Conservation (phyloP, 2,329 filamentous ascomycete species). For the Aspergillus quadricinctus region DNA sequence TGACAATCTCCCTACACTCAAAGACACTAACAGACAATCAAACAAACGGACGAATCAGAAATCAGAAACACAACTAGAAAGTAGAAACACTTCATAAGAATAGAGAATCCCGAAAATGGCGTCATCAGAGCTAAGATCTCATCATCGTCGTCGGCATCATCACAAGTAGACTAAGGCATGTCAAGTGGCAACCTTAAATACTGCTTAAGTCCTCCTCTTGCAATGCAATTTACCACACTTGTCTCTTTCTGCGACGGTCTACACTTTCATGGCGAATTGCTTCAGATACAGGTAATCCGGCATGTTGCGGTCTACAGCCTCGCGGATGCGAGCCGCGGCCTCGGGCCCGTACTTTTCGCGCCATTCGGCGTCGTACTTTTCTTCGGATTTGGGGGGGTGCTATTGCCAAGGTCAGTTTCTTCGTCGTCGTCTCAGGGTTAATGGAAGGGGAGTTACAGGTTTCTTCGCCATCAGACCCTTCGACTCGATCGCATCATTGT, state of each 20-base stretch:
- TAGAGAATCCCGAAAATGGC: conserved; percentile 16
- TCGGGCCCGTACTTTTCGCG: conserved; percentile 57
- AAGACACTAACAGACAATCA: not conserved
- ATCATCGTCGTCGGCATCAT: conserved; percentile 14
- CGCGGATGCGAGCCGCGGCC: conserved; percentile 54
- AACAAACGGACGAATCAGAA: conserved; percentile 1
- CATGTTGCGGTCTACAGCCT: conserved; percentile 57
- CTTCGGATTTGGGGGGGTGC: conserved; percentile 42
- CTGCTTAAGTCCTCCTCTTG: conserved; percentile 1
- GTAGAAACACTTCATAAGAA: too few species aligned
- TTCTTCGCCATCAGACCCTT: conserved; percentile 62
- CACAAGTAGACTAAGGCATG: not conserved
- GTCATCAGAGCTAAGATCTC: conserved; percentile 25
- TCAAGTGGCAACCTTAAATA: not conserved
- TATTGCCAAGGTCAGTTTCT: conserved; percentile 25
- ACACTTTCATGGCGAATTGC: conserved; percentile 58
- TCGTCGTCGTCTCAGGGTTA: too few species aligned
- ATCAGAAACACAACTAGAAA: not conserved
- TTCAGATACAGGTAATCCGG: conserved; percentile 61
- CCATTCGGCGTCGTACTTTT: conserved; percentile 58
- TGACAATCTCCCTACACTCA: conserved; percentile 11
- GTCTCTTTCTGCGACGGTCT: conserved; percentile 2
- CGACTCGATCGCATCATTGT: conserved; percentile 88
- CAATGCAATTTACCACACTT: not conserved
- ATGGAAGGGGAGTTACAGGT: conserved; percentile 38